Base-by-base conservation (phyloP, 106 monocot species). In the Xerophyta viscosa region DNA sequence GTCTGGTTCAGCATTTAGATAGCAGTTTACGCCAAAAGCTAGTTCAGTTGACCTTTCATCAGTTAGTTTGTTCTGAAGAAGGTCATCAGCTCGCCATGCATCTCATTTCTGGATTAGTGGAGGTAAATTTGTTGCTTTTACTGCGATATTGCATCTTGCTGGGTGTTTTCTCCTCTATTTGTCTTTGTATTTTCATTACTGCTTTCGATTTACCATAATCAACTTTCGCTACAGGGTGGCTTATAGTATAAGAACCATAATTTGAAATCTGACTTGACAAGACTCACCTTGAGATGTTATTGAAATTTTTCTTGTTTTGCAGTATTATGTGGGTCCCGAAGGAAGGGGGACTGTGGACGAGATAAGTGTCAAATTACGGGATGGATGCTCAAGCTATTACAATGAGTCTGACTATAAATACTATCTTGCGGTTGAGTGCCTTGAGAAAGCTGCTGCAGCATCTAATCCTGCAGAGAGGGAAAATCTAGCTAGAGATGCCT, bases 241-340 rank as follows among this genome's bases (percentile, higher is more conserved):
- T 36, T 36, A 36, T 36, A 36, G 33, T n/a, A n/a, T n/a, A n/a
- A n/a, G n/a, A n/a, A n/a, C n/a, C n/a, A n/a, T n/a, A n/a, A n/a
- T n/a, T n/a, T n/a, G n/a, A n/a, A n/a, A n/a, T n/a, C n/a, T n/a
- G n/a, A n/a, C n/a, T n/a, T n/a, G n/a, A n/a, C 43, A 8, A 14
- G 43, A 3, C 3, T 44, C 14, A 44, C n/a, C 17, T 44, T 14
- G 3, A 44, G 8, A 44, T 44, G 15, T 48, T 28, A 1, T 31
- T 54, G 14, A 10, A 54, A 58, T 42, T 36, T 64, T 33, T 37
- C 29, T 0, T 46, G 45, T 68, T 37, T 58, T 77, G 6, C 74
- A 98, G 89, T 98, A 90, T 65, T 86, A 98, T 39, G 79, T 86
- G 57, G 86, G 86, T 36, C 74, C 74, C 39, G 86, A 98, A 68